Base-by-base conservation (phyloP, 2,329 filamentous ascomycete genomes). In the Keithomyces neogunnii region DNA sequence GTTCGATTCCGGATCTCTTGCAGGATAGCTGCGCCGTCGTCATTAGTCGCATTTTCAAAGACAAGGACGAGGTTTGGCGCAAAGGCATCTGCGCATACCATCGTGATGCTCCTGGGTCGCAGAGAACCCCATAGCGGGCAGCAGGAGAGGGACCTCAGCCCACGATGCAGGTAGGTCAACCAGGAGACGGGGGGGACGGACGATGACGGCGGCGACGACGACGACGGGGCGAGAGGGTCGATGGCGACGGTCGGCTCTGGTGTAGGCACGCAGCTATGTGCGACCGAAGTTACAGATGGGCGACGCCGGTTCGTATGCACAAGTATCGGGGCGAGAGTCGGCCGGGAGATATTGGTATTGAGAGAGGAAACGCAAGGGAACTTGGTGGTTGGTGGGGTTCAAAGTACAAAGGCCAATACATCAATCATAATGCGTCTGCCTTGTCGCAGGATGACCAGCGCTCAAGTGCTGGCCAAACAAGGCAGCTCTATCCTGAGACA, bases 71-170 rank as follows among this genome's bases (percentile, higher is more conserved):
- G 19, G 13, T 29, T 11, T 33, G 7, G 32, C 19, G 5, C 46
- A 40, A 28, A 1, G 2, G 13, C 5, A 13, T 39, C 11, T 10
- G 19, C 47, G 30, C 38, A 38, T 53, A 72, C 70, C 65, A 62
- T 72, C 63, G 49, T 85, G 85, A 76, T 95, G 89, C 63, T 90
- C 84, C 65, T 90, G 84, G 64, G 96, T 86, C 62, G 91, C 81
- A 58, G 90, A 95, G 69, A 86, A 76, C 62, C 82, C 86, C 89
- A 96, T 96, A 62, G 69, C 84, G 75, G 70, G 67, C 66, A 50
- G 45, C 51, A 47, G 48, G 54, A 56, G 55, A 55, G 53, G 38
- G 50, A 50, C 44, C 44, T 19, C 50, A 43, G 50, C 52, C 50
- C 39, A 47, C n/a, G 43, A 39, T 38, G 38, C 30, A 7, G 44